These are phyloP conservation scores for Colletotrichum lupini DNA, from an alignment of 2,329 filamentous ascomycete species.

Conservation along the genomic window DNA sequence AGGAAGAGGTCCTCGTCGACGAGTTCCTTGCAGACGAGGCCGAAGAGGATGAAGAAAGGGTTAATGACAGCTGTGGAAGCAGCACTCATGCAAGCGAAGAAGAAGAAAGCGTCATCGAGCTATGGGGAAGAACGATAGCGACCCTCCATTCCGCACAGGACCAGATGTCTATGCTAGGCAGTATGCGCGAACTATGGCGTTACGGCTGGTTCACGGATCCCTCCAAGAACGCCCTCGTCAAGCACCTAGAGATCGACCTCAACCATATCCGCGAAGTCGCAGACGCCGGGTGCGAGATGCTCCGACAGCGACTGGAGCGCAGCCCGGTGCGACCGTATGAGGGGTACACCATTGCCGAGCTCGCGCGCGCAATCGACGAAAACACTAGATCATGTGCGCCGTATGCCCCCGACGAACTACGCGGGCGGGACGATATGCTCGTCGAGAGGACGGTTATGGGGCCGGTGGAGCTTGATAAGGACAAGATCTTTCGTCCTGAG, in stretches of 20 bases:
- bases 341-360: background rate
- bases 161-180: constrained; percentile 14
- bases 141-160: constrained; percentile 2
- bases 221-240: background rate
- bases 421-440: background rate
- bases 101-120: background rate
- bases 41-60: background rate
- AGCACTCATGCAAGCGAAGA: background rate
- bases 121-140: background rate
- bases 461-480: background rate
- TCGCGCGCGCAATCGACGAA: constrained; percentile 1
- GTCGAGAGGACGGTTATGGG: background rate
- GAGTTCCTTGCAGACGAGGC: background rate
- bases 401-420: background rate
- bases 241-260: background rate
- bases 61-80: background rate
- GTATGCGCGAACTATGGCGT: constrained; percentile 10
- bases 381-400: background rate
- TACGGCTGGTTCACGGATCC: constrained; percentile 1
- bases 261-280: background rate
- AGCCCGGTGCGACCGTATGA: background rate
- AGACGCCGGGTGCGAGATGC: background rate
- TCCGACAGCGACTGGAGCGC: background rate
- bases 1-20: background rate
- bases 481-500: constrained; percentile 5